These are phyloP conservation scores for Alternaria infectoria DNA, from an alignment of 2,329 filamentous ascomycete species.

Conservation along the genomic window DNA sequence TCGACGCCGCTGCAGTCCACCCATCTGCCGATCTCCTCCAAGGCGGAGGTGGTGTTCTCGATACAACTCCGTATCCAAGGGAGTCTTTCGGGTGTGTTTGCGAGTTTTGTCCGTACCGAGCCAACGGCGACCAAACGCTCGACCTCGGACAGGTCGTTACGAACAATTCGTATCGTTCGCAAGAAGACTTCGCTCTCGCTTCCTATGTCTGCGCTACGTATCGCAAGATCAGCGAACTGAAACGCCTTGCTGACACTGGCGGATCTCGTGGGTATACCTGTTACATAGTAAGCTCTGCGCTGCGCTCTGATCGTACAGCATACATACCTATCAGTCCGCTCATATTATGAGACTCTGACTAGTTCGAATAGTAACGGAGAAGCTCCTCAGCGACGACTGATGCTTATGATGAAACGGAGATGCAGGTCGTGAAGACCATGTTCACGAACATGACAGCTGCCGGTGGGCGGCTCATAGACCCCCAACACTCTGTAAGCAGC, in stretches of 20 bases:
- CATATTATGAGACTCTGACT: background rate
- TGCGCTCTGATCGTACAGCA: background rate
- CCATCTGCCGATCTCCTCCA: conserved; percentile 35
- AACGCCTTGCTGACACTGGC: conserved; percentile 29
- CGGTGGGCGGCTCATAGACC: conserved; percentile 2
- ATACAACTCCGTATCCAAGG: conserved; percentile 27
- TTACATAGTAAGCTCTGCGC: background rate
- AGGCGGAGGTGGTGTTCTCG: conserved; percentile 23
- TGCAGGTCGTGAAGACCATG: background rate
- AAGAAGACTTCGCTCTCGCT: conserved; percentile 36
- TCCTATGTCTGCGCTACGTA: conserved; percentile 27
- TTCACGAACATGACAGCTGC: background rate
- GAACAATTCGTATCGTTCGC: conserved; percentile 30
- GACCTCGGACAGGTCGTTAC: conserved; percentile 28
- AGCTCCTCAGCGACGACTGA: background rate
- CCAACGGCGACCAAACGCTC: conserved; percentile 22
- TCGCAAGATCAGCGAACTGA: conserved; percentile 31
- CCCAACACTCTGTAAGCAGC: background rate
- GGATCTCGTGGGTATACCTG: background rate
- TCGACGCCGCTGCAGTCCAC: conserved; percentile 26
- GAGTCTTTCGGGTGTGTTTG: conserved; percentile 19
- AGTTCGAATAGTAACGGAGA: background rate
- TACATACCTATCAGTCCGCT: background rate
- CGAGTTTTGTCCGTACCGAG: conserved; percentile 20
- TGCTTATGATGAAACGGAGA: background rate